phyloP scores from a whole-genome alignment of 306 rosid species.

The Sindora glabra region DNA sequence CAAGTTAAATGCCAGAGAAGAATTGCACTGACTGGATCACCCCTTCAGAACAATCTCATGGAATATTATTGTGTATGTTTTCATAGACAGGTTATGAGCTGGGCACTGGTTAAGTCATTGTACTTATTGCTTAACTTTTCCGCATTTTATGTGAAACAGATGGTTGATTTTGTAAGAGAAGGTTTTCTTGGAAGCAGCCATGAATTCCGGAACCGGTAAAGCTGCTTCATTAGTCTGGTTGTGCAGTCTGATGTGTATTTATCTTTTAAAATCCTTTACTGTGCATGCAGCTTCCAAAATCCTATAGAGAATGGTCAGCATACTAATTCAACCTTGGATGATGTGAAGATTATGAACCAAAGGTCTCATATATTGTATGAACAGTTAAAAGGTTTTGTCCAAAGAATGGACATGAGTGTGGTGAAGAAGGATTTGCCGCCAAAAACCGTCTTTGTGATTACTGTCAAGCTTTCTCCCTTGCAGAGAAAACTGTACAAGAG shows the following conservation, averaged over 20 bases:
- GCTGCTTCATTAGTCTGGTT: conserved; percentile 20
- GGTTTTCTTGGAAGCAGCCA: conserved; percentile 99
- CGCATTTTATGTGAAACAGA: conserved; percentile 44
- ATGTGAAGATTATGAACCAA: conserved; percentile 97
- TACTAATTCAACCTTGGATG: conserved; percentile 80
- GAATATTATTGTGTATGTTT: conserved; percentile 93
- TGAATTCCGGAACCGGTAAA: conserved; percentile 93
- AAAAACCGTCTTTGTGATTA: conserved; percentile 87
- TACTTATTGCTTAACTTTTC: conserved; percentile 3
- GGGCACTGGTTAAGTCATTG: not conserved
- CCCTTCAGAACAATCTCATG: conserved; percentile 98
- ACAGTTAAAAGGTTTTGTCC: conserved; percentile 88
- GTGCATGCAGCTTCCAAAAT: conserved; percentile 76
- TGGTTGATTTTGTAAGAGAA: conserved; percentile 99
- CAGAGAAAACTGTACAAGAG: conserved; percentile 85
- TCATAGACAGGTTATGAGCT: not conserved
- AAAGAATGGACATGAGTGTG: conserved; percentile 96
- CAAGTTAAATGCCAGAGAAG: conserved; percentile 96
- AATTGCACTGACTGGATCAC: conserved; percentile 96
- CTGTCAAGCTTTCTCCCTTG: conserved; percentile 88
- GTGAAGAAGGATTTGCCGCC: conserved; percentile 95
- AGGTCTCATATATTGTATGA: conserved; percentile 94
- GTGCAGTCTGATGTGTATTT: not conserved
- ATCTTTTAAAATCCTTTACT: conserved; percentile 14
- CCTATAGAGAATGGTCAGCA: conserved; percentile 98